Evolutionary conservation across 345 rosid species (phyloP).

Genomic region (Bruguiera sexangula): DNA sequence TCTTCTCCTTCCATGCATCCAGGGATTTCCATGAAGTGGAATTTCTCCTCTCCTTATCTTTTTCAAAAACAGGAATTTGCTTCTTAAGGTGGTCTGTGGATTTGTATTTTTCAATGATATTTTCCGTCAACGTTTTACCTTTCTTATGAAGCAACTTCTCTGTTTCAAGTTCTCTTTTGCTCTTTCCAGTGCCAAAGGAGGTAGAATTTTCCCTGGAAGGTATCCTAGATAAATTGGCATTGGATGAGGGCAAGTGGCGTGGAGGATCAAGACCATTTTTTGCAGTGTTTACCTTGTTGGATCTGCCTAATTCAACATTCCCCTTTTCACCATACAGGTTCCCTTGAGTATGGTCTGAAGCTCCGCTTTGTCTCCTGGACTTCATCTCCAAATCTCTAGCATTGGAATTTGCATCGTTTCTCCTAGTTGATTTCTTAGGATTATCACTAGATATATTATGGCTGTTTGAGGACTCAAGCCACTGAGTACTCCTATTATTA

Average conservation of each 20-base stretch:
- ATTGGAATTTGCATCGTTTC: conserved; percentile 22
- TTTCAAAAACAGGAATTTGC: conserved; percentile 39
- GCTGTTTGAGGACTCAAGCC: conserved; percentile 30
- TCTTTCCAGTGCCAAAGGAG: conserved; percentile 39
- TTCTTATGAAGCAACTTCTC: conserved; percentile 42
- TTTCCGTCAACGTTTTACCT: conserved; percentile 38
- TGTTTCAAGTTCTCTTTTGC: conserved; percentile 47
- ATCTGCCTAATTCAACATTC: conserved; percentile 35
- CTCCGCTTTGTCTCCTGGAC: conserved; percentile 30
- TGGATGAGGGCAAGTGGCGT: conserved; percentile 27
- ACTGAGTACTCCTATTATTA: conserved; percentile 21
- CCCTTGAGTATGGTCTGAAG: conserved; percentile 27
- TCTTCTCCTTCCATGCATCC: conserved; percentile 83
- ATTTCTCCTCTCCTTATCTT: conserved; percentile 57
- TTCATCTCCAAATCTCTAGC: conserved; percentile 25
- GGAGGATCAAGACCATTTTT: conserved; percentile 29
- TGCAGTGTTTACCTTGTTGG: conserved; percentile 29
- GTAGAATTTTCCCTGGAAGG: conserved; percentile 34
- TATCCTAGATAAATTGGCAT: conserved; percentile 28
- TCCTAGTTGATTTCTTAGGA: conserved; percentile 23
- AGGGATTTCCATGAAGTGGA: conserved; percentile 51
- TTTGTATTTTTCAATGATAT: conserved; percentile 38
- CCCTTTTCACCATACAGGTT: conserved; percentile 28
- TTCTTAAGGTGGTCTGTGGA: conserved; percentile 37
- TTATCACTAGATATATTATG: conserved; percentile 21